A percentile compares a stretch with the other conserved stretches of the same genome.
These are phyloP conservation scores for Pleurotus ostreatus DNA, from an alignment of 768 basidiomycete species.

Conservation along the genomic window DNA sequence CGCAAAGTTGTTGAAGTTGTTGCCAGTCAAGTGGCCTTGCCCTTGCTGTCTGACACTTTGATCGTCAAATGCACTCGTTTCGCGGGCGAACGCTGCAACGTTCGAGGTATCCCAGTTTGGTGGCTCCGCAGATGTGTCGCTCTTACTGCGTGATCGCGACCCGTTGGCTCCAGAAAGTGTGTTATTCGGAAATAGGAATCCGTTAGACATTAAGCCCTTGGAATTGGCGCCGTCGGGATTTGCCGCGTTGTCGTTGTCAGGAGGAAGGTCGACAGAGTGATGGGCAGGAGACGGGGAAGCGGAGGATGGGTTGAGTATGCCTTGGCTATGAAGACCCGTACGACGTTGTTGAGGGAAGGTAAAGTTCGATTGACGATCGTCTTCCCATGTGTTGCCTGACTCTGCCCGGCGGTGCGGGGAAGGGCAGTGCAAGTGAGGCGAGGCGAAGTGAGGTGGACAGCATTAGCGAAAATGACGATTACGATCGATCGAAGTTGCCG, in stretches of 20 bases:
- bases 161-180: constrained; percentile 28
- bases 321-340: constrained; percentile 5
- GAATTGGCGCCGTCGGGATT: constrained; percentile 27
- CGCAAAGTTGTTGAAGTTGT: constrained; percentile 13
- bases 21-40: constrained; percentile 13
- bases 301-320: constrained; percentile 14
- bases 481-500: neutral
- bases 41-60: neutral
- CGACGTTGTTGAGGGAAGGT: constrained; percentile 2
- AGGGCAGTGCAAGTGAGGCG: neutral
- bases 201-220: neutral
- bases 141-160: constrained; percentile 42
- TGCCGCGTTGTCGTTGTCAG: constrained; percentile 2
- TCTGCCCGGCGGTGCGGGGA: neutral
- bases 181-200: constrained; percentile 2
- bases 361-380: neutral
- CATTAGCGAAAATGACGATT: neutral
- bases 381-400: neutral
- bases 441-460: neutral
- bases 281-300: constrained; percentile 13
- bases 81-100: too few relatives aligned
- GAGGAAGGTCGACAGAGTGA: constrained; percentile 11
- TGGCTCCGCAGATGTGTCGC: constrained; percentile 54
- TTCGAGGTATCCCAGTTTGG: constrained; percentile 43
- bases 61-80: neutral